Base-by-base conservation (phyloP, 108 stramenopile species). In the Pseudonitzschia delicatissima region DNA sequence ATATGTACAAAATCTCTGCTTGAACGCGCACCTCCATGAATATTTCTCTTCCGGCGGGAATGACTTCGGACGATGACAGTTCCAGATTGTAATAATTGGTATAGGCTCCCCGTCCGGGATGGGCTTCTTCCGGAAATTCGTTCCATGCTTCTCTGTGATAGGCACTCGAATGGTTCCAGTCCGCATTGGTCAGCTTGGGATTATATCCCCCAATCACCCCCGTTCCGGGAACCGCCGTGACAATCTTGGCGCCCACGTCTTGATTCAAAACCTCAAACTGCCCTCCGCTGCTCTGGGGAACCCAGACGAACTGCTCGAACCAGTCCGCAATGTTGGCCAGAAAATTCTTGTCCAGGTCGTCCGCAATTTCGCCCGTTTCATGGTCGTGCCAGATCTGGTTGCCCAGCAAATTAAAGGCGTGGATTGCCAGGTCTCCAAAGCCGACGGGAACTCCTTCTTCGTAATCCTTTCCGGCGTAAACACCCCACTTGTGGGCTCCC, bases 71-170 rank as follows among this genome's bases (percentile, higher is more conserved):
- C 1, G 80, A 68, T 37, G 64, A 21, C 42, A 87, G 44, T 13
- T 79, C 74, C 28, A 84, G 63, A 42, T 82, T 74, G 68, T 86
- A 85, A 74, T 74, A 92, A 15, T 67, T 68, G 13, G 75, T 78
- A 39, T 77, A 84, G 4, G 86, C 84, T 12, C 87, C 87, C 33
- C 86, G 67, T 29, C 82, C 84, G 37, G 91, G 86, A 73, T 80
- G 80, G 8, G 64, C 60, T 25, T 64, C 68, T 33, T 61, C 76
- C 7, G 71, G 26, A 23, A 57, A 29, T 36, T 83, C 74, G 9
- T 65, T 67, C 64, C 70, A 60, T 0, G 40, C 20, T 15, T 61
- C 67, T 32, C 76, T 64, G 7, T 60, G 55, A 45, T 69, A 84
- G 36, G 83, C 72, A 25, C 57, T 34, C 1, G 62, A 61, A 64